A percentile compares a stretch with the other conserved stretches of the same genome.
These are phyloP conservation scores for Heliamphora pulchella DNA, from an alignment of 179 eudicot genomes.

Conservation along the genomic window DNA sequence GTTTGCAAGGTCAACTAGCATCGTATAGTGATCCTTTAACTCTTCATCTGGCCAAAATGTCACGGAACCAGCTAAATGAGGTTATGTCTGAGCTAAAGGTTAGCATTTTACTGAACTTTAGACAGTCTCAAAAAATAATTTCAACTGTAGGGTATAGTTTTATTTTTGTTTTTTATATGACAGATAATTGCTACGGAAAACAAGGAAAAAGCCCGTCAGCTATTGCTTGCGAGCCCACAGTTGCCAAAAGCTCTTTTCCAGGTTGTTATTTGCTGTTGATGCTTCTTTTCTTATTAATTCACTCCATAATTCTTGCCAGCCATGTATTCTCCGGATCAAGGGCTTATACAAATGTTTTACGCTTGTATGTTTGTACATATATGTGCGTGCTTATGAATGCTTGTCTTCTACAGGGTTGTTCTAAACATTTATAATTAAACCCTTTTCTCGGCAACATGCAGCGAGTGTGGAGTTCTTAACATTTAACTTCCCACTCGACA, in stretches of 20 bases:
- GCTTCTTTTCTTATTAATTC: neutral
- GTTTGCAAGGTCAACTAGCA: slow-evolving; percentile 45
- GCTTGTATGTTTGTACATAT: neutral
- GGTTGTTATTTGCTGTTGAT: slow-evolving; percentile 33
- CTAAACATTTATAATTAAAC: neutral
- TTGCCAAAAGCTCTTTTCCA: slow-evolving; percentile 80
- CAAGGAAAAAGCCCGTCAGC: slow-evolving; percentile 73
- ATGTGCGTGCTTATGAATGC: neutral
- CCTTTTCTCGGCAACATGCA: neutral
- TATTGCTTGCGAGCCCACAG: slow-evolving; percentile 60
- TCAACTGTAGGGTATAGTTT: neutral
- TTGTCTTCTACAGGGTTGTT: neutral
- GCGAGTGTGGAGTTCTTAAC: neutral
- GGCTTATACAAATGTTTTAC: neutral
- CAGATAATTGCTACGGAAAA: slow-evolving; percentile 75
- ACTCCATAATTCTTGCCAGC: neutral
- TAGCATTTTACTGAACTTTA: slow-evolving; percentile 13
- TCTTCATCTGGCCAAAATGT: slow-evolving; percentile 80
- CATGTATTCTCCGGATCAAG: neutral
- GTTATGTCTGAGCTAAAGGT: slow-evolving; percentile 85
- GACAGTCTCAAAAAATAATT: neutral
- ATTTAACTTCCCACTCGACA: neutral
- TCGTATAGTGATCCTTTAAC: slow-evolving; percentile 74
- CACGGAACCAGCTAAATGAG: slow-evolving; percentile 69
- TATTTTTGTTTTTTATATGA: slow-evolving; percentile 19